Percentiles rank a stretch among this genome's conserved stretches.
phyloP scores from a whole-genome alignment of 345 rosid genomes.

The Microthlaspi erraticum region DNA sequence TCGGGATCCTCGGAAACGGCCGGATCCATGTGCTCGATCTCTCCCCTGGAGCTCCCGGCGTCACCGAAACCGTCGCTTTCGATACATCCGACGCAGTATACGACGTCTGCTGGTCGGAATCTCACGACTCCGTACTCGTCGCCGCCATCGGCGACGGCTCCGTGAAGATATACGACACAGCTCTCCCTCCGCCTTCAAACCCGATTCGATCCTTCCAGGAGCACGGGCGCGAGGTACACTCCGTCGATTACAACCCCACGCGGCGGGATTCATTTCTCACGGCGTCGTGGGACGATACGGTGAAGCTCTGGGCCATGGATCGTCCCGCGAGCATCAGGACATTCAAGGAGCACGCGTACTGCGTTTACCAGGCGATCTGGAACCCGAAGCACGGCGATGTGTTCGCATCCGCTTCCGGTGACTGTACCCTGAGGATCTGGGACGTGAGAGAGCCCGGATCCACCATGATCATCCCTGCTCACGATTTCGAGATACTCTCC shows the following conservation, averaged over 20 bases:
- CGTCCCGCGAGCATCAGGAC: conserved; percentile 85
- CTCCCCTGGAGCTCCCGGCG: conserved; percentile 57
- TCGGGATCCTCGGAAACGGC: conserved; percentile 95
- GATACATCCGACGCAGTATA: conserved; percentile 94
- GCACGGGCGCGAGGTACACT: conserved; percentile 91
- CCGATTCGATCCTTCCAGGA: conserved; percentile 85
- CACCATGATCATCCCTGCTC: conserved; percentile 90
- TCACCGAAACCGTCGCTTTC: conserved; percentile 60
- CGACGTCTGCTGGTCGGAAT: conserved; percentile 92
- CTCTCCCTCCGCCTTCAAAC: conserved; percentile 71
- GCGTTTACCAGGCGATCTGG: conserved; percentile 86
- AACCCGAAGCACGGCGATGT: conserved; percentile 91
- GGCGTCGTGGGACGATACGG: conserved; percentile 88
- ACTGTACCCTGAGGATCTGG: conserved; percentile 83
- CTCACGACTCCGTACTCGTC: conserved; percentile 85
- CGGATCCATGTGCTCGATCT: conserved; percentile 87
- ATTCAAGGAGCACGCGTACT: conserved; percentile 87
- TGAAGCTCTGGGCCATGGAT: conserved; percentile 92
- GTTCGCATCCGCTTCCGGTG: conserved; percentile 91
- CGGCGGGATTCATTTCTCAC: conserved; percentile 93
- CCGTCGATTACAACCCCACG: conserved; percentile 82
- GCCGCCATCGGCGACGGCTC: conserved; percentile 90
- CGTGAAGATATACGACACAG: conserved; percentile 79
- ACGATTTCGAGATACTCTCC: conserved; percentile 75
- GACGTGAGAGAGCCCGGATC: conserved; percentile 92